These are phyloP conservation scores for Linnemannia schmuckeri DNA, from an alignment of 192 early-diverging fungal genomes.

Conservation along the genomic window DNA sequence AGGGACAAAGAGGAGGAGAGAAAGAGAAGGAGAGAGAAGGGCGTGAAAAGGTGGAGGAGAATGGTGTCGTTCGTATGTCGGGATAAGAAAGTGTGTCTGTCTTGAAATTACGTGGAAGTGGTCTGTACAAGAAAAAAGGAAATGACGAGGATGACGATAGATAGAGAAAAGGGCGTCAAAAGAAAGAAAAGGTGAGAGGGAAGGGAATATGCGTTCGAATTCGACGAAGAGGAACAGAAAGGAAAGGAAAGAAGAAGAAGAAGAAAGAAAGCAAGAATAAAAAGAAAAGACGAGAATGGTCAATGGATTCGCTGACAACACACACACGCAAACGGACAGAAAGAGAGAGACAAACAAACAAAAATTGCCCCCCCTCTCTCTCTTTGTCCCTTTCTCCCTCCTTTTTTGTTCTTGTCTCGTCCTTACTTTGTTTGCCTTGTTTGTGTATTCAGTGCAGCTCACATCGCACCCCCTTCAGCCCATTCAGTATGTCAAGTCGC, in stretches of 20 bases:
- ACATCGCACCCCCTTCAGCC: background rate
- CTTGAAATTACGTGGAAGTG: background rate
- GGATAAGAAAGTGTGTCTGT: background rate
- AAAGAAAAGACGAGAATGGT: background rate
- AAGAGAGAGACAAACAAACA: background rate
- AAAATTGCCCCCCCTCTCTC: no score
- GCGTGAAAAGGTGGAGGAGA: background rate
- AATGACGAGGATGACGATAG: background rate
- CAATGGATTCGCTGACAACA: background rate
- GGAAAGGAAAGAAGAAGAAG: background rate
- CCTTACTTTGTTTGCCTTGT: background rate
- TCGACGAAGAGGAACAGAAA: background rate
- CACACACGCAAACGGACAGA: background rate
- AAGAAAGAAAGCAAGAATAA: background rate
- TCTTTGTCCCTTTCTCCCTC: background rate
- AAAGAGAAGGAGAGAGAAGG: background rate
- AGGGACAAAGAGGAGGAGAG: background rate
- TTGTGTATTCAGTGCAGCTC: background rate
- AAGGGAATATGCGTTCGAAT: background rate
- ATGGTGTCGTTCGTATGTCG: background rate
- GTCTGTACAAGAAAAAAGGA: background rate
- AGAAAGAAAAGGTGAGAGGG: background rate
- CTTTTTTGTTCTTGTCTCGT: background rate
- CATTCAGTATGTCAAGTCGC: background rate
- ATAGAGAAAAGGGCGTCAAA: background rate